Conservation (phyloP, 2,329 filamentous ascomycete species). For the Zalaria sp. region DNA sequence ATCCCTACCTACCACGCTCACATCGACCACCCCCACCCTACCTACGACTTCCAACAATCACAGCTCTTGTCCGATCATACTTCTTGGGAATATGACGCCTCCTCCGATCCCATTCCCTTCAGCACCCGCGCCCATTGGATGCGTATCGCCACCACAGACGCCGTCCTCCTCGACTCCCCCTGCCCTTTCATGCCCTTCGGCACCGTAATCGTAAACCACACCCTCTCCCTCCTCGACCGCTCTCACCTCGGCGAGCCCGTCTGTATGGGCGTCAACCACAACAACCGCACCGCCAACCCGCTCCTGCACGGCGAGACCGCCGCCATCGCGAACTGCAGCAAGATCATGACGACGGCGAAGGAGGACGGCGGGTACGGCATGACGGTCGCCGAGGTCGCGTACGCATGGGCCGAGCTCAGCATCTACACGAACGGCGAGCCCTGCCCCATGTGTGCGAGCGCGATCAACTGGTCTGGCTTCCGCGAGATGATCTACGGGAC, state of each 20-base stretch:
- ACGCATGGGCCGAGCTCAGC: conserved; percentile 32
- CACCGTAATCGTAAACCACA: conserved; percentile 43
- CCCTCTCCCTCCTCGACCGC: conserved; percentile 10
- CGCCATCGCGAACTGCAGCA: conserved; percentile 39
- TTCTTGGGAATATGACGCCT: no score
- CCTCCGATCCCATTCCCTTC: no score
- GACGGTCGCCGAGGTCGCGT: conserved; percentile 24
- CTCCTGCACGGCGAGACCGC: conserved; percentile 42
- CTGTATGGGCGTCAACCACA: conserved; percentile 37
- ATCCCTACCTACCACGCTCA: no score
- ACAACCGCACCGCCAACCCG: conserved; percentile 33
- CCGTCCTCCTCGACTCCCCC: conserved; percentile 27
- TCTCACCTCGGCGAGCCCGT: conserved; percentile 29
- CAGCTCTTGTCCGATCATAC: no score
- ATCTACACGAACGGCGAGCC: conserved; percentile 45
- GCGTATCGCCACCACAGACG: conserved; percentile 32
- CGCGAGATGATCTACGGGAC: conserved; percentile 42
- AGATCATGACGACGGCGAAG: conserved; percentile 30
- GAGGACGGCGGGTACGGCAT: conserved; percentile 28
- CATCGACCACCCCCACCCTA: no score
- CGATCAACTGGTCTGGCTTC: conserved; percentile 43
- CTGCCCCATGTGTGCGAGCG: conserved; percentile 44
- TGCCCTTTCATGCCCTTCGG: conserved; percentile 42
- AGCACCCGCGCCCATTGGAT: conserved; percentile 36
- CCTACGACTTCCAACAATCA: no score